Conservation (phyloP, 805 yeast species). For the Ogataea pignaliae region DNA sequence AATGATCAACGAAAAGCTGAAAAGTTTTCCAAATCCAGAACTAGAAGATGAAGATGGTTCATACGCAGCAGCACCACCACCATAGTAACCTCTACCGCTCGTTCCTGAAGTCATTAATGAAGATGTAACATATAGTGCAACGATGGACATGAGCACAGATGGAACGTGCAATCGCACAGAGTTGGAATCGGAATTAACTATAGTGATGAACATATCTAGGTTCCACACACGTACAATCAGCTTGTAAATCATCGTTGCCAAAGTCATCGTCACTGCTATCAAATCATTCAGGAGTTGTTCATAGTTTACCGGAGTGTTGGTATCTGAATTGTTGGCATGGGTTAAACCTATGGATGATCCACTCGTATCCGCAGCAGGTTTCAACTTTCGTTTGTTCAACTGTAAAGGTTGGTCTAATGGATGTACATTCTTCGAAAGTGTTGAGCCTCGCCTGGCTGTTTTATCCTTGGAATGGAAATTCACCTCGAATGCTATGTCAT, state of each 20-base stretch:
- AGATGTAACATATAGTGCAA: slow-evolving; percentile 11
- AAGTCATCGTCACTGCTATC: slow-evolving; percentile 5
- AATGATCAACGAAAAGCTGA: slow-evolving; percentile 6
- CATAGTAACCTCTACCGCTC: no score
- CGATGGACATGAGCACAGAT: slow-evolving; percentile 8
- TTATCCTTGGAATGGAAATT: slow-evolving; percentile 4
- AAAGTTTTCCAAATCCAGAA: slow-evolving; percentile 1
- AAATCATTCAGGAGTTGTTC: slow-evolving; percentile 13
- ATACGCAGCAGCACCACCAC: no score
- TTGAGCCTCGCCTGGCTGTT: slow-evolving; percentile 4
- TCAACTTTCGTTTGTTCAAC: slow-evolving; percentile 1
- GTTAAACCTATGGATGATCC: neutral
- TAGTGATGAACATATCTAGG: slow-evolving; percentile 24
- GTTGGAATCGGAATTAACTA: slow-evolving; percentile 18
- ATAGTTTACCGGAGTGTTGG: neutral
- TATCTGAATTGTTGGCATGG: neutral
- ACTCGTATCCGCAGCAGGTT: neutral
- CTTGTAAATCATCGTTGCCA: slow-evolving; percentile 6
- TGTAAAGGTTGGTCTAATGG: slow-evolving; percentile 30
- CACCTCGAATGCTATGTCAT: slow-evolving; percentile 29
- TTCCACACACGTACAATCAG: slow-evolving; percentile 20
- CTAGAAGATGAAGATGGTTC: no score
- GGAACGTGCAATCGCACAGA: slow-evolving; percentile 26
- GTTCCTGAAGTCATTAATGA: neutral
- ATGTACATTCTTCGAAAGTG: slow-evolving; percentile 20